phyloP scores from a whole-genome alignment of 78 protist species.

The Cavenderia fasciculata region DNA sequence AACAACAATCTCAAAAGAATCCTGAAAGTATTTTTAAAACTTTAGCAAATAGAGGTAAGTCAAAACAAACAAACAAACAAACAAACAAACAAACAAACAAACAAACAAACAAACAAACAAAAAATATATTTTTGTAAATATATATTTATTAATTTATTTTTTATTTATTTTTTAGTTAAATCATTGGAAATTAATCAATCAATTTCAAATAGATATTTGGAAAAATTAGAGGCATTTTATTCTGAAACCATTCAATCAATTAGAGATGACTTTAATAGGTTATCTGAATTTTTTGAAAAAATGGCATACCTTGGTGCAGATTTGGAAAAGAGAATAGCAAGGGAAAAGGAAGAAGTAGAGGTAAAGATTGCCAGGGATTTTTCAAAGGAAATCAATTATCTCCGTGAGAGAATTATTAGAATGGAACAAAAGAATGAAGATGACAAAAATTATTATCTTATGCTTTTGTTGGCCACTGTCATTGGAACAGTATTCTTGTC shows the following conservation, averaged over 20 bases:
- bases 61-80: too few relatives aligned
- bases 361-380: background rate
- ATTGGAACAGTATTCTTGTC: background rate
- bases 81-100: too few relatives aligned
- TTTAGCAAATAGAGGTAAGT: slow-evolving; percentile 49
- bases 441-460: slow-evolving; percentile 19
- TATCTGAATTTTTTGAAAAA: background rate
- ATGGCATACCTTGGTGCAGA: slow-evolving; percentile 4
- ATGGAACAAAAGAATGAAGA: slow-evolving; percentile 8
- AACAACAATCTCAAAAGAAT: background rate
- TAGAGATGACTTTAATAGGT: background rate
- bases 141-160: too few relatives aligned
- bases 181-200: slow-evolving; percentile 68
- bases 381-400: slow-evolving; percentile 2
- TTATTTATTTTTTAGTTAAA: too few relatives aligned
- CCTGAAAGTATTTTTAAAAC: slow-evolving; percentile 65
- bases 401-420: background rate
- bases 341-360: background rate
- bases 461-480: background rate
- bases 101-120: too few relatives aligned
- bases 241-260: background rate
- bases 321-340: slow-evolving; percentile 5
- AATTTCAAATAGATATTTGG: slow-evolving; percentile 34
- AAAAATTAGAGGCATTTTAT: slow-evolving; percentile 20
- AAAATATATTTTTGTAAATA: too few relatives aligned